A percentile compares a stretch with the other conserved stretches of the same genome.
These are phyloP conservation scores for Decorospora gaudefroyi DNA, from an alignment of 2,329 filamentous ascomycete genomes.

Conservation along the genomic window DNA sequence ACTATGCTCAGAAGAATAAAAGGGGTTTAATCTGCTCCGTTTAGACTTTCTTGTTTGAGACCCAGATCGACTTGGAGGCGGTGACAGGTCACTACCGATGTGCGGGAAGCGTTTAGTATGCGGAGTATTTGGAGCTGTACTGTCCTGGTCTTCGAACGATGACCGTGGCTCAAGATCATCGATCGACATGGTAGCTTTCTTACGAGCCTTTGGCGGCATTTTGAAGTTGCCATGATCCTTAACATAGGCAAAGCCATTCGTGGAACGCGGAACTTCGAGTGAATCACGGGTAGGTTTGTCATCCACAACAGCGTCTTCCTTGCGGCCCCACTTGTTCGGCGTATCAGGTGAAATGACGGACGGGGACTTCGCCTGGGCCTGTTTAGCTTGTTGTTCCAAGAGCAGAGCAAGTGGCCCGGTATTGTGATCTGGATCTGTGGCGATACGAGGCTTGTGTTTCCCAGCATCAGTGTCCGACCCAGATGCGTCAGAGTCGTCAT, in stretches of 20 bases:
- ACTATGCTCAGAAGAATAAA: constrained; percentile 46
- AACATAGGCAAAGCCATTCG: constrained; percentile 26
- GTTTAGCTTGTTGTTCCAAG: constrained; percentile 51
- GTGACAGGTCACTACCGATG: constrained; percentile 45
- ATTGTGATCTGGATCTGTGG: constrained; percentile 50
- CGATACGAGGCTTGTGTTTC: constrained; percentile 56
- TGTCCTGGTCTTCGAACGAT: constrained; percentile 47
- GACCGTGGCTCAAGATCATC: constrained; percentile 44
- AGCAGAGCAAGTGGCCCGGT: constrained; percentile 54
- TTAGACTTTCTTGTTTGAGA: constrained; percentile 44
- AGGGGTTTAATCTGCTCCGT: constrained; percentile 48
- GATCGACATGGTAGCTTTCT: constrained; percentile 21
- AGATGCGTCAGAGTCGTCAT: constrained; percentile 40
- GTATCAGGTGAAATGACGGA: constrained; percentile 51
- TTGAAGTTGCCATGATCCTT: constrained; percentile 29
- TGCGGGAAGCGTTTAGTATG: constrained; percentile 38
- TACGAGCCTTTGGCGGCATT: constrained; percentile 26
- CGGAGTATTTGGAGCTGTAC: constrained; percentile 48
- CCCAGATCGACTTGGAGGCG: constrained; percentile 40
- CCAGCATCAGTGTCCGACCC: constrained; percentile 56
- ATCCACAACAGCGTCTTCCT: constrained; percentile 26
- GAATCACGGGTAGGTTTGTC: constrained; percentile 28
- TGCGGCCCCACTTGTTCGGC: constrained; percentile 47
- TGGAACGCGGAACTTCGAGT: constrained; percentile 27
- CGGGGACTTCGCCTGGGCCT: constrained; percentile 44